Evolutionary conservation across 768 basidiomycete species (phyloP).

Genomic region (Xerocomus brunneocitrinus): DNA sequence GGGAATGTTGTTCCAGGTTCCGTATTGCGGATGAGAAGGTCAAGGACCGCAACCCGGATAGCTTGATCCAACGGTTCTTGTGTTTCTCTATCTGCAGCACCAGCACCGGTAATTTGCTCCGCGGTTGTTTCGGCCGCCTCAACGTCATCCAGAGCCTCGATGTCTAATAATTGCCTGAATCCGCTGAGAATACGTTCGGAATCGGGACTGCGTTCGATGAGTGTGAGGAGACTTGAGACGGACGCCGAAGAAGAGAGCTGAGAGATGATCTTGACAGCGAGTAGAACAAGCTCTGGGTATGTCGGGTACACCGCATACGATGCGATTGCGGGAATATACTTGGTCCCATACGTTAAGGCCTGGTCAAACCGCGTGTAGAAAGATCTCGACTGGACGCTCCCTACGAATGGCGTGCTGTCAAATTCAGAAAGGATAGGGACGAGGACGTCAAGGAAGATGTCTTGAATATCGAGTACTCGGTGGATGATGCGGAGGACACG

Average conservation of each 20-base stretch:
- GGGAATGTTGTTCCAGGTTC: conserved; percentile 58
- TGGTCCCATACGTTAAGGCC: conserved; percentile 61
- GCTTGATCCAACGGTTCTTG: conserved; percentile 57
- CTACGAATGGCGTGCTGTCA: conserved; percentile 50
- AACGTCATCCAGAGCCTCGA: conserved; percentile 59
- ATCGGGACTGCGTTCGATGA: conserved; percentile 77
- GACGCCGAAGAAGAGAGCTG: conserved; percentile 61
- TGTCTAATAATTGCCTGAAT: conserved; percentile 62
- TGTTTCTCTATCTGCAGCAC: conserved; percentile 51
- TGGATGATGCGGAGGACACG: conserved; percentile 79
- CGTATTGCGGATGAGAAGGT: conserved; percentile 78
- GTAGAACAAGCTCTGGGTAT: conserved; percentile 67
- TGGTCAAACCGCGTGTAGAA: conserved; percentile 74
- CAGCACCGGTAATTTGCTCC: conserved; percentile 68
- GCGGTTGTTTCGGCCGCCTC: conserved; percentile 54
- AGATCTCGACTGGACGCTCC: conserved; percentile 56
- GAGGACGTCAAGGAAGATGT: conserved; percentile 84
- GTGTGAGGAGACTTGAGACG: conserved; percentile 68
- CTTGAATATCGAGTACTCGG: conserved; percentile 80
- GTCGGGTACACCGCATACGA: conserved; percentile 68
- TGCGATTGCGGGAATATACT: conserved; percentile 76
- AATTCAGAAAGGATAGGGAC: conserved; percentile 71
- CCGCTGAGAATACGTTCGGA: conserved; percentile 83
- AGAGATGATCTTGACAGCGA: conserved; percentile 75
- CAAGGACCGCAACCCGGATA: conserved; percentile 71